phyloP scores from a whole-genome alignment of 495 filamentous ascomycete species.

The Penicillium argentinense region DNA sequence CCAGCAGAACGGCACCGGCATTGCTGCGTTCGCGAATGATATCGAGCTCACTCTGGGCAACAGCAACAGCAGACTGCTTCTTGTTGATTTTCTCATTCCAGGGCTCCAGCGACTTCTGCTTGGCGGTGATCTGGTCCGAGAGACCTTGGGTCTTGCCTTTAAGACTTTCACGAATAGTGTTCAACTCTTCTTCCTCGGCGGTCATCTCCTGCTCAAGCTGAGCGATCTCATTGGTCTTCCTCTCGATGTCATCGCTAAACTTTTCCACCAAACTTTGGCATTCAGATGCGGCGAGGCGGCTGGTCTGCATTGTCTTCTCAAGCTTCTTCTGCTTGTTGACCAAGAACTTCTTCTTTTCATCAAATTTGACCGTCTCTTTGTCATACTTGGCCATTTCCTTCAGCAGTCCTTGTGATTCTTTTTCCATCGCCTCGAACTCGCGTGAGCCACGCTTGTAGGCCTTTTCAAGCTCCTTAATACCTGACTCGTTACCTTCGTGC shows the following conservation, averaged over 20 bases:
- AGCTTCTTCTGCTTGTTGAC: conserved; percentile 88
- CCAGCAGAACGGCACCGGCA: conserved; percentile 75
- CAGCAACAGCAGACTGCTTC: conserved; percentile 89
- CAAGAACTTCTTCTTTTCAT: conserved; percentile 95
- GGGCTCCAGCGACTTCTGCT: conserved; percentile 92
- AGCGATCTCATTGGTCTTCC: conserved; percentile 66
- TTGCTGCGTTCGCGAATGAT: conserved; percentile 87
- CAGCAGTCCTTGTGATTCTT: conserved; percentile 71
- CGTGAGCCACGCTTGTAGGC: conserved; percentile 76
- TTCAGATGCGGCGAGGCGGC: conserved; percentile 67
- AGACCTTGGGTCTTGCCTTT: conserved; percentile 95
- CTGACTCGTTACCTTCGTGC: conserved; percentile 85
- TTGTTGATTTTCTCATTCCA: conserved; percentile 97
- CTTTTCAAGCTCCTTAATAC: conserved; percentile 87
- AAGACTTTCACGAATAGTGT: conserved; percentile 73
- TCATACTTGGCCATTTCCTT: conserved; percentile 93
- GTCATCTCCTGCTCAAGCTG: conserved; percentile 72
- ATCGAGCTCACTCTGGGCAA: conserved; percentile 89
- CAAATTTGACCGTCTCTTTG: conserved; percentile 94
- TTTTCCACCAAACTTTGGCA: conserved; percentile 76
- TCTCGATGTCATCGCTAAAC: conserved; percentile 72
- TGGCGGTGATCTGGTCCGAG: conserved; percentile 85
- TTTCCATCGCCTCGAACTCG: conserved; percentile 80
- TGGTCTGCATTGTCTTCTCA: conserved; percentile 79
- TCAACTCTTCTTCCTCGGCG: conserved; percentile 77